Base-by-base conservation (phyloP, 73 alveolate genomes). In the Tetrahymena malaccensis region DNA sequence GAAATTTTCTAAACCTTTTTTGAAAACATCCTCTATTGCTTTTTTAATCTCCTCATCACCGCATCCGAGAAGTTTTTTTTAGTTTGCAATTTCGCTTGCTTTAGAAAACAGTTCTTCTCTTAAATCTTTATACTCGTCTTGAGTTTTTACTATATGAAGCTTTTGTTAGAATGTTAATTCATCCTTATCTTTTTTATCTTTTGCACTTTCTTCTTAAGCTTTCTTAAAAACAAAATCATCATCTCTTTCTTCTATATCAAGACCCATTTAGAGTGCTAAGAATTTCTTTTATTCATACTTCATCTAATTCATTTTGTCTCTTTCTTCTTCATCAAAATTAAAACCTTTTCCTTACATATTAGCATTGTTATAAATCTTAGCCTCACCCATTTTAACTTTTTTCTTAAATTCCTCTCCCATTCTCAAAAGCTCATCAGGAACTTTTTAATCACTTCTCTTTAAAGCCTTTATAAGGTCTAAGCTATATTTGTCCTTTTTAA, bases 331-430 rank as follows among this genome's bases (percentile, higher is more conserved):
- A 93, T 98, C 98, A 95, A 98, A 99, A 85, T 98, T 97, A 96
- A 96, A 99, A 33, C 99, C 99, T 93, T 98, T 97, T 84, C 99
- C 99, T 56, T 96, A 97, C 96, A 96, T 98, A 11, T 99, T 99
- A 84, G 96, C 96, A 56, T 97, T 96, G 95, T 98, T 98, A 94
- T 97, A 98, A 95, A 97, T 98, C 89, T 98, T 99, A 7, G 99
- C 99, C 84, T 98, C 99, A 19, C 99, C 99, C 84, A 96, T 97
- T 93, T 97, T 95, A 25, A 99, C 98, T 96, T 98, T 98, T 43
- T 95, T 94, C 96, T 98, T 95, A 96, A 98, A 99, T 57, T 96
- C 97, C 94, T 98, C 97, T 0, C 98, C 99, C 33, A 98, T 96
- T 85, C 97, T 98, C 93, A 94, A 97, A 93, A 99, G 96, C 55